Percentiles rank a stretch among this genome's conserved stretches.
Evolutionary conservation across 2,329 filamentous ascomycete genomes (phyloP).

Genomic region (Fusarium palustre): DNA sequence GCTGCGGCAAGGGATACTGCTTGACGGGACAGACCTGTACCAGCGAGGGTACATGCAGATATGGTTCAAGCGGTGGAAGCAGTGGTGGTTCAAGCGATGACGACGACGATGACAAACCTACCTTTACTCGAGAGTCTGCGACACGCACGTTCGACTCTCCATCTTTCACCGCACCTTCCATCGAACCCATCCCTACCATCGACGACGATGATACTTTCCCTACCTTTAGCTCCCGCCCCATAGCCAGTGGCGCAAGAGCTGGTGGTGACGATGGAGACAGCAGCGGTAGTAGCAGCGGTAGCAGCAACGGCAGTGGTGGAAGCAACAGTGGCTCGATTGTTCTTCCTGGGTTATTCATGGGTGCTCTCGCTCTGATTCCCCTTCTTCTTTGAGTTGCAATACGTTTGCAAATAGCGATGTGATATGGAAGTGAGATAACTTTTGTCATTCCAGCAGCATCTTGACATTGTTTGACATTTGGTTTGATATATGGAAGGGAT

Average conservation of each 20-base stretch:
- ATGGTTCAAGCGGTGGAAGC: constrained; percentile 20
- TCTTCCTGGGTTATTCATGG: constrained; percentile 40
- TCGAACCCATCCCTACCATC: constrained; percentile 30
- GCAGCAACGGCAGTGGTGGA: background rate
- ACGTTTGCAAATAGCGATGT: background rate
- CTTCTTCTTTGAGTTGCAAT: constrained; percentile 41
- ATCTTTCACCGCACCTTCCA: constrained; percentile 33
- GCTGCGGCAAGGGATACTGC: constrained; percentile 49
- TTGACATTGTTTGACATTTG: background rate
- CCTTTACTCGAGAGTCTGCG: constrained; percentile 15
- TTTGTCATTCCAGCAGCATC: too few relatives aligned
- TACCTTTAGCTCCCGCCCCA: constrained; percentile 10
- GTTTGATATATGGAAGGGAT: background rate
- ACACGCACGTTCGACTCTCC: constrained; percentile 19
- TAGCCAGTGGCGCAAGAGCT: constrained; percentile 29
- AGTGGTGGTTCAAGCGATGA: constrained; percentile 31
- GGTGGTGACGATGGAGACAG: constrained; percentile 29
- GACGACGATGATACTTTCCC: constrained; percentile 7
- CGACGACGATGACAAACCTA: constrained; percentile 17
- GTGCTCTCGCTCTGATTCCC: constrained; percentile 43
- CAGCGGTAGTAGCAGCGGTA: constrained; percentile 5
- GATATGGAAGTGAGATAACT: background rate
- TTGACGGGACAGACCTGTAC: constrained; percentile 43
- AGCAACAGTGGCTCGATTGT: constrained; percentile 29
- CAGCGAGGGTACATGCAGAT: constrained; percentile 31